These are phyloP conservation scores for Podospora comata DNA, from an alignment of 495 filamentous ascomycete species.

Conservation along the genomic window DNA sequence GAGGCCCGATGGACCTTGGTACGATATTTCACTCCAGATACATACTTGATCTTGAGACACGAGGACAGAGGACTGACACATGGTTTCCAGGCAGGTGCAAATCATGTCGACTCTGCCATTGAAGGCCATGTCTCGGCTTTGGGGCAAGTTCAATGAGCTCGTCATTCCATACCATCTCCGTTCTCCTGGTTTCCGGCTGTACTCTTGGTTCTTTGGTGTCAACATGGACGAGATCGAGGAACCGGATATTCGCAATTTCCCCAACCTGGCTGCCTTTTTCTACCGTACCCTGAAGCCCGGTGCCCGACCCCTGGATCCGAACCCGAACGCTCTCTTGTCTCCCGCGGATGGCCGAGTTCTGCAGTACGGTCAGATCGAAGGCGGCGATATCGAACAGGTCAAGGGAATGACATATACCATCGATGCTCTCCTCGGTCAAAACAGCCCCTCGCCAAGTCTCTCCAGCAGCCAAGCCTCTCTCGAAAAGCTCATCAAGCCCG, in stretches of 20 bases:
- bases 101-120: constrained; percentile 94
- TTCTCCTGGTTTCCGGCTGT: constrained; percentile 91
- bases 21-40: constrained; percentile 22
- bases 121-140: constrained; percentile 88
- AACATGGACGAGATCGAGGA: constrained; percentile 87
- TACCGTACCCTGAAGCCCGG: constrained; percentile 92
- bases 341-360: constrained; percentile 88
- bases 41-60: not conserved
- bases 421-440: constrained; percentile 81
- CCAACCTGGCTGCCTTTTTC: constrained; percentile 95
- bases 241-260: constrained; percentile 80
- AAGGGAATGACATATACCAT: constrained; percentile 98
- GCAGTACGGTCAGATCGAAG: constrained; percentile 87
- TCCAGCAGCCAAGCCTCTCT: constrained; percentile 28
- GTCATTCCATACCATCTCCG: constrained; percentile 86
- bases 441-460: constrained; percentile 44
- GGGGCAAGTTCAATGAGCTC: constrained; percentile 94
- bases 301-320: constrained; percentile 78
- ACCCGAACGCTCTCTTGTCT: constrained; percentile 72
- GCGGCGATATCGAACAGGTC: constrained; percentile 95
- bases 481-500: constrained; percentile 17
- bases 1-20: constrained; percentile 86
- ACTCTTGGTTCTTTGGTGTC: constrained; percentile 88
- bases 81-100: constrained; percentile 71
- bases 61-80: constrained; percentile 10